Conservation (phyloP, 768 basidiomycete genomes). For the Phallus indusiatus region DNA sequence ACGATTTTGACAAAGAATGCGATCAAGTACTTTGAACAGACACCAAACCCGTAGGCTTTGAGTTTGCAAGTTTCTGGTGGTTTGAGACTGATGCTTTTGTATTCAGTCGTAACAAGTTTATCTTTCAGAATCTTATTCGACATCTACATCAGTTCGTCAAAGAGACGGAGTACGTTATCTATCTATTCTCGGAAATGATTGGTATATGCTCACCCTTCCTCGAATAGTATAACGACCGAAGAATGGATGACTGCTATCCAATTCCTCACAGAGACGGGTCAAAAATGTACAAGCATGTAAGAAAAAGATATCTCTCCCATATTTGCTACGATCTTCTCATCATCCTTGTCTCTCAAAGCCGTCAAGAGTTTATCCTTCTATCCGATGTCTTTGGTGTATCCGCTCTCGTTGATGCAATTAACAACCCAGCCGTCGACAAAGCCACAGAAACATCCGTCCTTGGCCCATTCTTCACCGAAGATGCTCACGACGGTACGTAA, state of each 20-base stretch:
- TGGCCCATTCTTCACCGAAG: slow-evolving; percentile 76
- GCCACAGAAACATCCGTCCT: slow-evolving; percentile 71
- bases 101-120: slow-evolving; percentile 34
- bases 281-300: slow-evolving; percentile 55
- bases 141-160: slow-evolving; percentile 69
- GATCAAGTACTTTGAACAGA: slow-evolving; percentile 27
- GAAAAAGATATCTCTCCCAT: not conserved
- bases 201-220: not conserved
- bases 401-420: slow-evolving; percentile 63
- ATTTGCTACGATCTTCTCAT: not conserved
- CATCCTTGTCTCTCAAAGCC: slow-evolving; percentile 15
- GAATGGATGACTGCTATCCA: slow-evolving; percentile 80
- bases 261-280: slow-evolving; percentile 67
- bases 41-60: slow-evolving; percentile 29
- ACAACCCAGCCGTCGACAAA: slow-evolving; percentile 51
- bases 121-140: slow-evolving; percentile 42
- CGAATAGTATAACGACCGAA: slow-evolving; percentile 56
- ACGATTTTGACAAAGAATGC: slow-evolving; percentile 43
- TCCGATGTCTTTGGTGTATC: slow-evolving; percentile 77
- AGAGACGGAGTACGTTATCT: slow-evolving; percentile 46
- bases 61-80: not conserved
- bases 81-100: slow-evolving; percentile 10
- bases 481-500: slow-evolving; percentile 57
- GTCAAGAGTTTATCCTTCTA: slow-evolving; percentile 73
- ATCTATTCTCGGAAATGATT: not conserved